Base-by-base conservation (phyloP, 169 alveolate species). In the Eimeria brunetti region DNA sequence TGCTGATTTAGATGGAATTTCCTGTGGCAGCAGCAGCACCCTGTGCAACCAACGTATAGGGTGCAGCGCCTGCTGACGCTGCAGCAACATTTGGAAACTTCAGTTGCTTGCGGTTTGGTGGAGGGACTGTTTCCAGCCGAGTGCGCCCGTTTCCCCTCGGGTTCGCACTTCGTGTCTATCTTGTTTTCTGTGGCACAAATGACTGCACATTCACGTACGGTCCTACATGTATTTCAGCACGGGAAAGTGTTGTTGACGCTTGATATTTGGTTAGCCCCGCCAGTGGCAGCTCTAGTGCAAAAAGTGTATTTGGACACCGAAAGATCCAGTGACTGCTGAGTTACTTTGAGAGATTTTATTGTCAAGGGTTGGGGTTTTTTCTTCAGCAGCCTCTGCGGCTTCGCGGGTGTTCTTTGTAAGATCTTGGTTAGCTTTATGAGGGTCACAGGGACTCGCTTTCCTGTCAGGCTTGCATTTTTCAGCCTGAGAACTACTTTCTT, bases 21-120 rank as follows among this genome's bases (percentile, higher is more conserved):
- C 69, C 75, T 84, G 76, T 56, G 41, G 38, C 38, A 20, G 41
- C 91, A 53, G 91, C 75, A 84, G 60, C 91, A 84, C 3, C 64
- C 88, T 78, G 46, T 20, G 44, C 67, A 46, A 16, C 64, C 44
- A n/a, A 12, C 41, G 67, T 78, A 24, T 12, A 12, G 38, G 44
- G 30, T 44, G 91, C 91, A 38, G 91, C 78, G 41, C 20, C 60
- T 53, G 75, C 78, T 30, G 75, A 18, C 14, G 75, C 38, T n/a
- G 78, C 78, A 84, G 67, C 91, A 53, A 44, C 58, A 84, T 33
- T 58, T 84, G 46, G 58, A 6, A 38, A 3, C 30, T 84, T 58
- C 46, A 36, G 75, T 84, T 41, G 30, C 53, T 30, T 53, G 58
- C 69, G 56, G 53, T 24, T 36, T 41, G 56, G 91, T 20, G 49